Base-by-base conservation (phyloP, 352 stramenopile genomes). In the Hyaloperonospora arabidopsidis region DNA sequence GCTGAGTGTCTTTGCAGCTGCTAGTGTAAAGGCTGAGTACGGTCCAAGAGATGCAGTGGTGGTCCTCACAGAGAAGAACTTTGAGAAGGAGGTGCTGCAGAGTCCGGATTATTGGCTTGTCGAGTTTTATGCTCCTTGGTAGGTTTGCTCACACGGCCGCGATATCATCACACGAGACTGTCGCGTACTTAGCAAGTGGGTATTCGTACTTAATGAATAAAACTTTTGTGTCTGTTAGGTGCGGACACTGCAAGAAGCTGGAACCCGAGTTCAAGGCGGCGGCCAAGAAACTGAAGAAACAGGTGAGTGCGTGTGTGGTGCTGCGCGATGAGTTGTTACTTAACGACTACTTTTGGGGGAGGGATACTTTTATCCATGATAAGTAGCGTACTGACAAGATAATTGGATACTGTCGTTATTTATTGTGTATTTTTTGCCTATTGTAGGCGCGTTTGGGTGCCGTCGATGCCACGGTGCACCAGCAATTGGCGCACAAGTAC, bases 101-200 rank as follows among this genome's bases (percentile, higher is more conserved):
- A 90, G 82, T 51, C 54, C 53, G 3, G 81, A 89, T 61, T 88
- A 89, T 46, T 97, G 87, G 87, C 67, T 97, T 36, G 89, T 97
- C 35, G 87, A 97, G 62, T 97, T 97, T 67, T 96, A 95, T 57
- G 90, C 90, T 15, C 90, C 88, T 28, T 97, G 88, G 88, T 83
- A 39, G 10, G 58, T 52, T 54, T 23, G 25, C 25, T 32, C 25
- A 8, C 8, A 8, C 8, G 25, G 0, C 4, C 25, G 25, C 25
- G 25, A 32, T 8, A 32, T 10, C 4, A 8, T 32, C 4, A n/a
- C n/a, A n/a, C n/a, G 25, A 10, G 4, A 32, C 25, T 4, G 25
- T 32, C 25, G 25, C 25, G 25, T 32, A 32, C 25, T 32, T 32
- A 32, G 8, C 25, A 32, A 32, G 25, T 0, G 8, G 25, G 8